phyloP scores from a whole-genome alignment of 176 grass and related monocot species.

The Carex myosuroides region DNA sequence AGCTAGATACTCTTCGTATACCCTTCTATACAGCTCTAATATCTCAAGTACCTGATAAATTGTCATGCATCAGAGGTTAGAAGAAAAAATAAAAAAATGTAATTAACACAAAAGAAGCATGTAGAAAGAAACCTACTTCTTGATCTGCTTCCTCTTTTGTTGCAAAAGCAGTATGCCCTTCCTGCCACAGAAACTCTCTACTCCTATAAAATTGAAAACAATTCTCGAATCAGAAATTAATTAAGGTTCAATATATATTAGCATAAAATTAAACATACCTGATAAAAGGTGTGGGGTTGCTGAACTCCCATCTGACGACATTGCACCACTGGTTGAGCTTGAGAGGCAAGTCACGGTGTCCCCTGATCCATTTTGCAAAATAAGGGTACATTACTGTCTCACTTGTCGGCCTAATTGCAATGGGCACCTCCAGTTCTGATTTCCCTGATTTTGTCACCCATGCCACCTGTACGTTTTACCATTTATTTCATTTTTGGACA shows the following conservation, averaged over 20 bases:
- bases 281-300: conserved; percentile 53
- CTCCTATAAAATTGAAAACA: conserved; percentile 43
- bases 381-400: conserved; percentile 45
- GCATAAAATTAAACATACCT: neutral
- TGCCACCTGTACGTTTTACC: neutral
- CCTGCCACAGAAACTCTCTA: conserved; percentile 97
- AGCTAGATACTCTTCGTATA: conserved; percentile 95
- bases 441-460: conserved; percentile 22
- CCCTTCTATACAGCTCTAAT: conserved; percentile 84
- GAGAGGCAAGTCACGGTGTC: conserved; percentile 43
- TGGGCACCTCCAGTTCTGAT: conserved; percentile 17
- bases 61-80: neutral
- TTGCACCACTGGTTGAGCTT: conserved; percentile 49
- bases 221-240: neutral
- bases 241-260: neutral
- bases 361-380: conserved; percentile 47
- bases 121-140: conserved; percentile 37
- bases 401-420: conserved; percentile 20
- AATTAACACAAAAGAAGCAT: neutral
- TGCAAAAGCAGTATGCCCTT: conserved; percentile 93
- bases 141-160: conserved; percentile 91
- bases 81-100: neutral
- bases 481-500: neutral
- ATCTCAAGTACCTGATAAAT: conserved; percentile 76
- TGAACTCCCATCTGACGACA: conserved; percentile 58